Base-by-base conservation (phyloP, 1,284 basidiomycete genomes). In the Schizophyllum commune region DNA sequence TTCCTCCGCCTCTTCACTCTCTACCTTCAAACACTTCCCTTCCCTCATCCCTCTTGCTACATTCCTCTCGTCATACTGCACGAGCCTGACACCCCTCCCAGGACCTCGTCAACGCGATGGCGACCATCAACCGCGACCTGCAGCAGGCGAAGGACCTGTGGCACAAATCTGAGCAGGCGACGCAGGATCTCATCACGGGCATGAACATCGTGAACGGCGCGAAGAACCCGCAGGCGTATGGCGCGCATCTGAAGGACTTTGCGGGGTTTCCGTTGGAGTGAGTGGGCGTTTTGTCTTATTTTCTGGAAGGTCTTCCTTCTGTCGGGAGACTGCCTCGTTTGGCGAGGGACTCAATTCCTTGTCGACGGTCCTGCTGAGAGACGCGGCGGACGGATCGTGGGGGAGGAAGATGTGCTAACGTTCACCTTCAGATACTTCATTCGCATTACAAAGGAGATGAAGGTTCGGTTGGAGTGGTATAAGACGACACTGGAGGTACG, bases 241-340 rank as follows among this genome's bases (percentile, higher is more conserved):
- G 82, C 20, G 79, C 79, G 39, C 84, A 88, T 71, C 74, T 91
- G 58, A 90, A 88, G 69, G 86, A 86, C 60, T 82, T 90, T 63
- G 86, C 89, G 1, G 78, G 75, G n/a, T 94, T 92, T 73, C 91
- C 91, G n/a, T 76, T 90, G 17, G 89, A 93, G 88, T 91, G 65
- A 60, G 85, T 77, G n/a, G 32, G 32, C 9, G 3, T 21, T 5
- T 62, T 39, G 54, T 52, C 51, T 21, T 51, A 21, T 51, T 52
- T 52, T 17, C 17, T 53, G 17, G 52, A n/a, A n/a, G n/a, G n/a
- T n/a, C n/a, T n/a, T n/a, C n/a, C n/a, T n/a, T n/a, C n/a, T n/a
- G n/a, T n/a, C n/a, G n/a, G n/a, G n/a, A n/a, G n/a, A n/a, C n/a
- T n/a, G n/a, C n/a, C n/a, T n/a, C n/a, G n/a, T n/a, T n/a, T n/a